phyloP scores from a whole-genome alignment of 768 basidiomycete species.

The Leccinellum albellum region DNA sequence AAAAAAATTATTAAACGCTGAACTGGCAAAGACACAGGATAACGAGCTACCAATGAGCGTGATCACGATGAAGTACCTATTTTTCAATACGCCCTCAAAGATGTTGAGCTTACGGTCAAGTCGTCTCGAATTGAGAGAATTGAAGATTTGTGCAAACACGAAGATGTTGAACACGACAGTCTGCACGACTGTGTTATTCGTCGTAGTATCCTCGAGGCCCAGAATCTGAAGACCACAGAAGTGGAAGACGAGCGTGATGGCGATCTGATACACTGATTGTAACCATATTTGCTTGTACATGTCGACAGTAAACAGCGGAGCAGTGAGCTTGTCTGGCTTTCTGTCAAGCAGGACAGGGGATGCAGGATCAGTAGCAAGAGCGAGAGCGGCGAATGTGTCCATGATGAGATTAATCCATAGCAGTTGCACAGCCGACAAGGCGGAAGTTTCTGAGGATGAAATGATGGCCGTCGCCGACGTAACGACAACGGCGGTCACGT shows the following conservation, averaged over 20 bases:
- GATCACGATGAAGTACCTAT: slow-evolving; percentile 82
- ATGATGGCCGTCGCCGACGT: slow-evolving; percentile 90
- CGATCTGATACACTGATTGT: slow-evolving; percentile 85
- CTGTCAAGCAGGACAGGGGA: slow-evolving; percentile 75
- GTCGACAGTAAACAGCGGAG: slow-evolving; percentile 84
- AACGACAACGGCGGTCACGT: slow-evolving; percentile 92
- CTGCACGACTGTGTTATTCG: slow-evolving; percentile 50
- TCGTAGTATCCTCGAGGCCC: slow-evolving; percentile 39
- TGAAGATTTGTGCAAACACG: slow-evolving; percentile 97
- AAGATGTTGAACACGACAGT: slow-evolving; percentile 98
- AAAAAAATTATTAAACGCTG: not conserved
- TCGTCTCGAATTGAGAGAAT: slow-evolving; percentile 87
- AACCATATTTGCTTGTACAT: slow-evolving; percentile 97
- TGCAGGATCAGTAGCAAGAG: slow-evolving; percentile 95
- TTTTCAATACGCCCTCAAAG: slow-evolving; percentile 75
- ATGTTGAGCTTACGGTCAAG: slow-evolving; percentile 86
- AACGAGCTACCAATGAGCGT: slow-evolving; percentile 71
- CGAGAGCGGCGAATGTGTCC: slow-evolving; percentile 98
- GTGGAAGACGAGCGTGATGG: slow-evolving; percentile 83
- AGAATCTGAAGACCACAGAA: slow-evolving; percentile 77
- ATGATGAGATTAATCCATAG: slow-evolving; percentile 99
- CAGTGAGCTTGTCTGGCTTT: slow-evolving; percentile 85
- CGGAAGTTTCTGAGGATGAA: slow-evolving; percentile 70
- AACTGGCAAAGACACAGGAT: not conserved
- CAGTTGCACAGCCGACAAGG: slow-evolving; percentile 92